A percentile compares a stretch with the other conserved stretches of the same genome.
Conservation (phyloP, 2,329 filamentous ascomycete species). For the Paracamarosporium sp. region DNA sequence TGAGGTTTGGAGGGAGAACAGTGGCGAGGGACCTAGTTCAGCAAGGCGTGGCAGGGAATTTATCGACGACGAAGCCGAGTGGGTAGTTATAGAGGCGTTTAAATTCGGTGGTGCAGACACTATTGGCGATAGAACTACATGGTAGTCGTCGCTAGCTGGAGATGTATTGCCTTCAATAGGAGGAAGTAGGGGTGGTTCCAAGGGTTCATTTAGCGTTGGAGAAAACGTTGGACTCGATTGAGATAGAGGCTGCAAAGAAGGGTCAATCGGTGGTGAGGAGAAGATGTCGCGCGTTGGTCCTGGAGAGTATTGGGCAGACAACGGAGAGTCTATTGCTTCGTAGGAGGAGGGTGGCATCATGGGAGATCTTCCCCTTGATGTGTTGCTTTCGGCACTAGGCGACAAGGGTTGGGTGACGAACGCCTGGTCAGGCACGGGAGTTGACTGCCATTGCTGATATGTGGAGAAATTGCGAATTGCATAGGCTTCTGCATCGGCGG, state of each 20-base stretch:
- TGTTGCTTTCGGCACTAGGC: not conserved
- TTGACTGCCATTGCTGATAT: constrained; percentile 29
- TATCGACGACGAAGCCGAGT: not conserved
- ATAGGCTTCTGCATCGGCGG: constrained; percentile 33
- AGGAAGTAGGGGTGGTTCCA: not conserved
- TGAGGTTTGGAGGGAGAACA: not conserved
- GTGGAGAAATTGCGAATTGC: constrained; percentile 24
- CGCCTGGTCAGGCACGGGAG: constrained; percentile 16
- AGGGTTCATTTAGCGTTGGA: constrained; percentile 2
- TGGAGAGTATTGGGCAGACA: not conserved
- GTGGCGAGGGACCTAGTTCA: not conserved
- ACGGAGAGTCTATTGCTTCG: not conserved
- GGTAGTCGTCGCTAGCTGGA: not conserved
- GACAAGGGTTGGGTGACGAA: not conserved
- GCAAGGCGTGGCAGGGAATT: not conserved
- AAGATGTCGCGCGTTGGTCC: not conserved
- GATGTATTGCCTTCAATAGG: not conserved
- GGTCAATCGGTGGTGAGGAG: not conserved
- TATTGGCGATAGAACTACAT: not conserved
- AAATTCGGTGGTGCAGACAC: not conserved
- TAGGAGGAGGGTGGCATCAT: not conserved
- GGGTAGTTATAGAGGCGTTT: not conserved
- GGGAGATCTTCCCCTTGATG: not conserved
- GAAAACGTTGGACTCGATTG: constrained; percentile 1
- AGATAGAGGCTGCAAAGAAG: not conserved